A percentile compares a stretch with the other conserved stretches of the same genome.
Evolutionary conservation across 208 protist species (phyloP).

Genomic region (Leptomonas pyrrhocoris): DNA sequence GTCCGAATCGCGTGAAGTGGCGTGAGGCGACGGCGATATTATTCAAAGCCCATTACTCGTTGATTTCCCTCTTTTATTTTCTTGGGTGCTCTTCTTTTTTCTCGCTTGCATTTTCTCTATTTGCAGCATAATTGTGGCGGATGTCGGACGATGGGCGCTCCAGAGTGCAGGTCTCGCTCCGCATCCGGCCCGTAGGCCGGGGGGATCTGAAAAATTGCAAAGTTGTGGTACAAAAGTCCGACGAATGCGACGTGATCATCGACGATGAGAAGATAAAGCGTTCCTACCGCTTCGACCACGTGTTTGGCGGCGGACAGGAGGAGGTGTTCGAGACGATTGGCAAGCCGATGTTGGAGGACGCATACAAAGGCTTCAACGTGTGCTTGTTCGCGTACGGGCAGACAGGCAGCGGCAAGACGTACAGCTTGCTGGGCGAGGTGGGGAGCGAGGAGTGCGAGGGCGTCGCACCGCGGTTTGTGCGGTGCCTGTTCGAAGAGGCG

Average conservation of each 20-base stretch:
- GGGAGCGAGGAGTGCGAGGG: conserved; percentile 40
- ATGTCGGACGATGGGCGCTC: too few species aligned
- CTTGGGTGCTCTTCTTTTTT: too few species aligned
- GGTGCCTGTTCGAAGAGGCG: conserved; percentile 49
- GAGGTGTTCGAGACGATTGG: conserved; percentile 79
- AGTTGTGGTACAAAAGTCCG: conserved; percentile 2
- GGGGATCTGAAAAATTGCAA: conserved; percentile 23
- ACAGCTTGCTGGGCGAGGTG: conserved; percentile 66
- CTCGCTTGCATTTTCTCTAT: too few species aligned
- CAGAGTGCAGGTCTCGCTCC: conserved; percentile 46
- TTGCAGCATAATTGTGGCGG: too few species aligned
- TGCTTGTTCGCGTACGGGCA: conserved; percentile 84
- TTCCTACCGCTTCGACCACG: conserved; percentile 47
- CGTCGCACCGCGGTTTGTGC: conserved; percentile 43
- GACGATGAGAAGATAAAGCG: conserved; percentile 34
- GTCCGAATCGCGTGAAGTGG: too few species aligned
- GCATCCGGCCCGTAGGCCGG: conserved; percentile 24
- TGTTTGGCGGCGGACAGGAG: conserved; percentile 50
- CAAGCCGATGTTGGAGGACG: conserved; percentile 76
- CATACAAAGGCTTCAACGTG: conserved; percentile 86
- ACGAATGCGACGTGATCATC: conserved; percentile 18
- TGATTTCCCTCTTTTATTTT: too few species aligned
- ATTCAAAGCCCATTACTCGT: too few species aligned
- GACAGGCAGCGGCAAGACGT: too few species aligned
- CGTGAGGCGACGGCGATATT: too few species aligned